Evolutionary conservation across 2,329 filamentous ascomycete species (phyloP).

Genomic region (Aschersonia sp.): DNA sequence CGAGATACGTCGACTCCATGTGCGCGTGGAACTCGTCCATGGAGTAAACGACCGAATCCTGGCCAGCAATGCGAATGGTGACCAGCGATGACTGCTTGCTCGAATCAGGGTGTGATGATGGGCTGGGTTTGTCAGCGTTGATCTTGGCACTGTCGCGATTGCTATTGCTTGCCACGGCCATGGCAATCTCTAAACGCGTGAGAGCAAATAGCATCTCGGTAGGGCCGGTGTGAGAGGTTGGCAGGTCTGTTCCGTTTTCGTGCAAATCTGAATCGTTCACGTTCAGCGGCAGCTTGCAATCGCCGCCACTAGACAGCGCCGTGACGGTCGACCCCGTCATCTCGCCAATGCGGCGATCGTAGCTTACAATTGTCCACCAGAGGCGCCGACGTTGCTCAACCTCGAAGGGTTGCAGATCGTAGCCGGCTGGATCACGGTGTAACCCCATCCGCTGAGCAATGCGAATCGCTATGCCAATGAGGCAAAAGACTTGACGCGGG

Average conservation of each 20-base stretch:
- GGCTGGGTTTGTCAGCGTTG: conserved; percentile 12
- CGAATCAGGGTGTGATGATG: conserved; percentile 8
- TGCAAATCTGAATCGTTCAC: conserved; percentile 47
- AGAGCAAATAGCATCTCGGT: conserved; percentile 48
- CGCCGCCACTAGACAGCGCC: conserved; percentile 35
- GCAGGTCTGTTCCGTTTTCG: conserved; percentile 38
- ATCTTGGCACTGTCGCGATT: conserved; percentile 20
- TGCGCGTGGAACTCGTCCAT: conserved; percentile 38
- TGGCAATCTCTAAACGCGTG: conserved; percentile 40
- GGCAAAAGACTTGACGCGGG: conserved; percentile 29
- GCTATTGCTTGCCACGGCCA: conserved; percentile 34
- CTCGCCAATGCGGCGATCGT: conserved; percentile 55
- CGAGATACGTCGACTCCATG: conserved; percentile 40
- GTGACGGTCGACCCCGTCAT: conserved; percentile 43
- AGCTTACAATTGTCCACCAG: conserved; percentile 58
- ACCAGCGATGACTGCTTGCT: conserved; percentile 12
- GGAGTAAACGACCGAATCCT: conserved; percentile 31
- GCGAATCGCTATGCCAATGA: conserved; percentile 51
- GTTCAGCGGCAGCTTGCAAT: conserved; percentile 43
- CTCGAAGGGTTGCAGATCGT: conserved; percentile 41
- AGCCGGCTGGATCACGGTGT: conserved; percentile 45
- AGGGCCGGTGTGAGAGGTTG: conserved; percentile 30
- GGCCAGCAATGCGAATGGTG: conserved; percentile 31
- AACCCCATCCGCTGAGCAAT: conserved; percentile 55
- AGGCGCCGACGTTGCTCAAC: conserved; percentile 56